phyloP scores from a whole-genome alignment of 495 filamentous ascomycete genomes.

The Aspergillus saccharolyticus region DNA sequence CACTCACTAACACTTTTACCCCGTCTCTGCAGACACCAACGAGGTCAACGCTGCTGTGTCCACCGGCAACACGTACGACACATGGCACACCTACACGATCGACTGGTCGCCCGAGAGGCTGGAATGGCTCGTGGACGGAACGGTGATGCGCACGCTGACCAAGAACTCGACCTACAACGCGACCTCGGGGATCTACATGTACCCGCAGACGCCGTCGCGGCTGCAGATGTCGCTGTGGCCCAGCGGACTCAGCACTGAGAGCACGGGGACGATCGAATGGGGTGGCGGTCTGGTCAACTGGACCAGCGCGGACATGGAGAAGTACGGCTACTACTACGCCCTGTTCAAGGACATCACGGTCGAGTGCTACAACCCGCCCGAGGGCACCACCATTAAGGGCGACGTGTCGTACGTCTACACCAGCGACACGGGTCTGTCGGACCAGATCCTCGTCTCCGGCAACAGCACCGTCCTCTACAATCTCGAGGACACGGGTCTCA shows the following conservation, averaged over 20 bases:
- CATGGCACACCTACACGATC: slow-evolving; percentile 88
- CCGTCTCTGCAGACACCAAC: slow-evolving; percentile 62
- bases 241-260: slow-evolving; percentile 75
- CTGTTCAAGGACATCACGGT: slow-evolving; percentile 71
- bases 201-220: slow-evolving; percentile 89
- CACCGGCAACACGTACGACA: slow-evolving; percentile 62
- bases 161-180: slow-evolving; percentile 76
- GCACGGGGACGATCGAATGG: slow-evolving; percentile 82
- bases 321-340: slow-evolving; percentile 84
- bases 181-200: slow-evolving; percentile 75
- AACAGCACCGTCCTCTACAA: slow-evolving; percentile 72
- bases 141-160: slow-evolving; percentile 65
- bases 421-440: slow-evolving; percentile 58
- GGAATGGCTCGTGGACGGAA: slow-evolving; percentile 79
- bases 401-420: slow-evolving; percentile 72
- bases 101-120: slow-evolving; percentile 84
- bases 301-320: slow-evolving; percentile 74
- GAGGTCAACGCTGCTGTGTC: slow-evolving; percentile 57
- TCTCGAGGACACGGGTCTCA: slow-evolving; percentile 67
- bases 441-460: slow-evolving; percentile 68
- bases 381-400: slow-evolving; percentile 54
- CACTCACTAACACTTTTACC: background rate
- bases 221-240: slow-evolving; percentile 96
- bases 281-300: slow-evolving; percentile 87
- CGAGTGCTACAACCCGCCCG: slow-evolving; percentile 74